A percentile compares a stretch with the other conserved stretches of the same genome.
Evolutionary conservation across 148 eudicot genomes (phyloP).

Genomic region (Rhododendron molle): DNA sequence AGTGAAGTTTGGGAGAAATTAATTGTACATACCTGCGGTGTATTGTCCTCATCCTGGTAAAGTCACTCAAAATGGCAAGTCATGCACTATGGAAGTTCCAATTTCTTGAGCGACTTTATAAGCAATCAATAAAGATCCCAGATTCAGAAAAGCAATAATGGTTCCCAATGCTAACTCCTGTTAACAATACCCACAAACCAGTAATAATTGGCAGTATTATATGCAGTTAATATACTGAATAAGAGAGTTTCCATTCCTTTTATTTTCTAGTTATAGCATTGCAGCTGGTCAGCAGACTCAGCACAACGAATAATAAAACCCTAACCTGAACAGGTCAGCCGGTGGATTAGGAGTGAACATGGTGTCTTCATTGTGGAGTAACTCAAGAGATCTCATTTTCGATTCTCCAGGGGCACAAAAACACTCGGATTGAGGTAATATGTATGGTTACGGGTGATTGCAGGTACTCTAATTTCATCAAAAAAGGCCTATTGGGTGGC

Average conservation of each 20-base stretch:
- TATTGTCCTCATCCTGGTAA: constrained; percentile 35
- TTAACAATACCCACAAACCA: neutral
- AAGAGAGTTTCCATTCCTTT: neutral
- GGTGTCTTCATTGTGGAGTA: neutral
- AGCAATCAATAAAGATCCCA: constrained; percentile 2
- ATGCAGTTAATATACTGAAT: neutral
- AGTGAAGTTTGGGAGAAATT: neutral
- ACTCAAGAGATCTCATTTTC: neutral
- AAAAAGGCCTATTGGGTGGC: neutral
- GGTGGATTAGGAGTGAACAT: neutral
- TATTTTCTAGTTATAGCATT: neutral
- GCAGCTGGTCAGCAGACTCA: neutral
- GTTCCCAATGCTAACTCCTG: constrained; percentile 9
- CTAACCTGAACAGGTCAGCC: neutral
- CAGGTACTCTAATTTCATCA: neutral
- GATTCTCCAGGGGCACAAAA: neutral
- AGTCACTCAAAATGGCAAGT: constrained; percentile 20
- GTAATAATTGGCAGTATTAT: neutral
- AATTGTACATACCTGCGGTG: constrained; percentile 44
- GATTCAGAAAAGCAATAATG: constrained; percentile 5
- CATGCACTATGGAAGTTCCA: constrained; percentile 22
- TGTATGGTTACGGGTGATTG: neutral
- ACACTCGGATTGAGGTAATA: neutral
- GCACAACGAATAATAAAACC: neutral
- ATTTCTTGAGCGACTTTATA: constrained; percentile 18